A percentile compares a stretch with the other conserved stretches of the same genome.
Conservation (phyloP, 2,329 filamentous ascomycete genomes). For the Talaromyces islandicus region DNA sequence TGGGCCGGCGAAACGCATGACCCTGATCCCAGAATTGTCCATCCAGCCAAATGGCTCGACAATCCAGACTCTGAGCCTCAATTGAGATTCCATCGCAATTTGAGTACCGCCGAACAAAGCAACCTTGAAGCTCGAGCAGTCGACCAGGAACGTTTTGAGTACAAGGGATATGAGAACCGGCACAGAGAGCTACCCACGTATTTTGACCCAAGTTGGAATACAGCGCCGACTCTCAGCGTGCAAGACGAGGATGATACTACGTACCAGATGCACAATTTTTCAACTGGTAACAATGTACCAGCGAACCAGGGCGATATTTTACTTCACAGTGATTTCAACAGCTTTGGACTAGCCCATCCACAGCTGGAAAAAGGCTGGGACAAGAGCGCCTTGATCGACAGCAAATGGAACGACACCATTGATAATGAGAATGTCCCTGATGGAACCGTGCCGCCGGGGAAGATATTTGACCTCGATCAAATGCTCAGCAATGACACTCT, state of each 20-base stretch:
- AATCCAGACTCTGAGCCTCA: conserved; percentile 4
- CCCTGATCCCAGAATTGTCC: conserved; percentile 9
- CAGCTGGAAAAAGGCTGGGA: not conserved
- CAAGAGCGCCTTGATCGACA: not conserved
- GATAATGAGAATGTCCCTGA: not conserved
- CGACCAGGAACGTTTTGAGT: conserved; percentile 1
- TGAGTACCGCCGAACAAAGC: conserved; percentile 1
- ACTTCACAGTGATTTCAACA: not conserved
- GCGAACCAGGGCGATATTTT: not conserved
- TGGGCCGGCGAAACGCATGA: conserved; percentile 9
- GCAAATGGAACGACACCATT: not conserved
- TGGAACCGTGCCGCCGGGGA: conserved; percentile 3
- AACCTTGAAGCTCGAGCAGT: not conserved
- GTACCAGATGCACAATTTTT: not conserved
- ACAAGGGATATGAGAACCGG: conserved; percentile 3
- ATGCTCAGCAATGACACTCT: conserved; percentile 3
- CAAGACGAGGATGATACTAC: not conserved
- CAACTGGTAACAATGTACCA: not conserved
- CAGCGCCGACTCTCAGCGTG: not conserved
- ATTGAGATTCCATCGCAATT: conserved; percentile 7
- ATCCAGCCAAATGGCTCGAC: conserved; percentile 8
- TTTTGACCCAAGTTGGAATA: conserved; percentile 6
- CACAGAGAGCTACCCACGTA: conserved; percentile 10
- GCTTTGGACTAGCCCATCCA: not conserved
- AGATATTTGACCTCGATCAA: conserved; percentile 5